Evolutionary conservation across 2,329 filamentous ascomycete species (phyloP).

Genomic region (Penicillium freii): DNA sequence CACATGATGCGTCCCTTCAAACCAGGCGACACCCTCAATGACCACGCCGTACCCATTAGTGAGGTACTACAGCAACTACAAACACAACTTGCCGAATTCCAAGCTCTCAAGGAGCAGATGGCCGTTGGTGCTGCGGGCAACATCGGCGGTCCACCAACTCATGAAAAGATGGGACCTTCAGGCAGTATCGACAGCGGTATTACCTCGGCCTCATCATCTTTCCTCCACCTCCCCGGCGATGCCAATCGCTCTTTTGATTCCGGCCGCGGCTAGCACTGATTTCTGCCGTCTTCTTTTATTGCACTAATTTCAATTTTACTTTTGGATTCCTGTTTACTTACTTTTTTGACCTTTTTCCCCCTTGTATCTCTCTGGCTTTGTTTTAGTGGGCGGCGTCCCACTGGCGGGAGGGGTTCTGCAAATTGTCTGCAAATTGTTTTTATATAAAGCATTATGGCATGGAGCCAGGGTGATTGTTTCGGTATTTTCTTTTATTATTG

Average conservation of each 20-base stretch:
- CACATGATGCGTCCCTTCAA: conserved; percentile 72
- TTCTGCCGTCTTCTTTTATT: conserved; percentile 2
- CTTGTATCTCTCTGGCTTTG: conserved; percentile 5
- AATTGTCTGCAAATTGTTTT: conserved; percentile 17
- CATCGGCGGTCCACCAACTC: conserved; percentile 19
- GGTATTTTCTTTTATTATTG: conserved; percentile 13
- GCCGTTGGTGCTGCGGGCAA: conserved; percentile 28
- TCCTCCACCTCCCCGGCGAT: conserved; percentile 24
- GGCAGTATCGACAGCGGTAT: conserved; percentile 20
- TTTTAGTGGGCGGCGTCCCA: conserved; percentile 26
- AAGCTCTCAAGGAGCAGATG: conserved; percentile 42
- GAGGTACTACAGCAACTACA: conserved; percentile 54
- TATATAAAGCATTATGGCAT: conserved; percentile 27
- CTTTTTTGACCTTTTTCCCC: conserved; percentile 6
- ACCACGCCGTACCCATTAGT: conserved; percentile 74
- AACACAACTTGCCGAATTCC: conserved; percentile 43
- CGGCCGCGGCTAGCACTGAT: conserved; percentile 15
- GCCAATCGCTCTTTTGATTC: conserved; percentile 19
- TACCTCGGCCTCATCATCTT: conserved; percentile 31
- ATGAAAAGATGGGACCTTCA: conserved; percentile 10
- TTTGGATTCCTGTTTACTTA: conserved; percentile 3
- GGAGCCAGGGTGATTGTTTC: conserved; percentile 27
- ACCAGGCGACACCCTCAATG: conserved; percentile 60
- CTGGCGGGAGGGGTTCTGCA: conserved; percentile 19
- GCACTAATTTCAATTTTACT: conserved; percentile 3